Conservation (phyloP, 2,329 filamentous ascomycete genomes). For the Scytalidium sp. region DNA sequence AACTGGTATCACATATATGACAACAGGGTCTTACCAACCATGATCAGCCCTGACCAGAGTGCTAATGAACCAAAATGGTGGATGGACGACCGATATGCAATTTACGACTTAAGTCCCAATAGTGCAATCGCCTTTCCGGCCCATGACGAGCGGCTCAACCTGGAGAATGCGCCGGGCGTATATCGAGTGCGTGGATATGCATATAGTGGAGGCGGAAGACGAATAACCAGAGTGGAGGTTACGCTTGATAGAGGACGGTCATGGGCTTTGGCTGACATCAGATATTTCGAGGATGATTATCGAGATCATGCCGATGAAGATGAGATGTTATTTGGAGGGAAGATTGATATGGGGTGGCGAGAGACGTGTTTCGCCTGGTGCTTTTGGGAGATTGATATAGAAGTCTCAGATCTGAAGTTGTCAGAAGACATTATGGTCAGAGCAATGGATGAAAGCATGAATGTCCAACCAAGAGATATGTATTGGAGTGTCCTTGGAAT, state of each 20-base stretch:
- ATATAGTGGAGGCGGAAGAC: slow-evolving; percentile 82
- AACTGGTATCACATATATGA: slow-evolving; percentile 98
- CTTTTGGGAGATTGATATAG: slow-evolving; percentile 77
- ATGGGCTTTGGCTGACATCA: slow-evolving; percentile 74
- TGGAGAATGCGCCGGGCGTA: slow-evolving; percentile 43
- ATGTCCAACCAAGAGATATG: slow-evolving; percentile 85
- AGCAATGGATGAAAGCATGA: slow-evolving; percentile 88
- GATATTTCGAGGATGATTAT: slow-evolving; percentile 85
- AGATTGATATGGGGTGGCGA: slow-evolving; percentile 76
- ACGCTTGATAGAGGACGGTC: slow-evolving; percentile 79
- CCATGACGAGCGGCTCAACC: slow-evolving; percentile 65
- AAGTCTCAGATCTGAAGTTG: slow-evolving; percentile 55
- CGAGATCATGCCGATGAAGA: slow-evolving; percentile 56
- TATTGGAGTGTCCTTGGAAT: slow-evolving; percentile 94
- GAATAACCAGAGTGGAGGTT: slow-evolving; percentile 78
- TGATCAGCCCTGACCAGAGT: slow-evolving; percentile 77
- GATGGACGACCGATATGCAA: slow-evolving; percentile 87
- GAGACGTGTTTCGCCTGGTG: slow-evolving; percentile 89
- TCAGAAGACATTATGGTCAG: slow-evolving; percentile 76
- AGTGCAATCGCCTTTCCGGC: slow-evolving; percentile 77
- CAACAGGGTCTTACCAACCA: slow-evolving; percentile 85
- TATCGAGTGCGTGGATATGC: slow-evolving; percentile 80
- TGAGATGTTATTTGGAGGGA: slow-evolving; percentile 69
- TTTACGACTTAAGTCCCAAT: slow-evolving; percentile 88
- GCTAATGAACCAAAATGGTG: slow-evolving; percentile 73